These are phyloP conservation scores for Cladosporium sp. DNA, from an alignment of 2,329 filamentous ascomycete species.

Conservation along the genomic window DNA sequence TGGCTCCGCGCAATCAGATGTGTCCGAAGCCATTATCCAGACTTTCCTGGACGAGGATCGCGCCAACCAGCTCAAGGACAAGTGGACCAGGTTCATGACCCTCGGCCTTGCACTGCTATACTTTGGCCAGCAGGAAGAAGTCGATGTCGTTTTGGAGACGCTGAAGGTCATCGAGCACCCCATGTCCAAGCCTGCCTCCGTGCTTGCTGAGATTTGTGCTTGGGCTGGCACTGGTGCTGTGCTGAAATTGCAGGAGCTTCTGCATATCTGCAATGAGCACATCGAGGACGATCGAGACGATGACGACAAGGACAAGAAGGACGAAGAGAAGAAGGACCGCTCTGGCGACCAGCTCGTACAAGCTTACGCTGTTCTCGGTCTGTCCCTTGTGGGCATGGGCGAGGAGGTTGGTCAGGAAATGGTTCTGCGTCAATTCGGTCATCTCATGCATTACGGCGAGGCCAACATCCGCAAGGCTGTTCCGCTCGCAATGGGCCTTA, in stretches of 20 bases:
- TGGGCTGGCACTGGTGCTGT: conserved; percentile 98
- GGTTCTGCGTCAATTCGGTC: conserved; percentile 94
- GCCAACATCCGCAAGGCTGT: conserved; percentile 95
- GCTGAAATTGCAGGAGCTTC: conserved; percentile 90
- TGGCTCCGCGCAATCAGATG: conserved; percentile 82
- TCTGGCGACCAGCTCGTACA: conserved; percentile 84
- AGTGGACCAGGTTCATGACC: conserved; percentile 96
- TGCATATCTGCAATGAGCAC: conserved; percentile 97
- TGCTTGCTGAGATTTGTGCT: conserved; percentile 91
- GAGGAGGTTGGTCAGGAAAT: conserved; percentile 98
- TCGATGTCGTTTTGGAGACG: conserved; percentile 95
- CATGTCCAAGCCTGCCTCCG: conserved; percentile 91
- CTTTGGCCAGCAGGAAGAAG: conserved; percentile 95
- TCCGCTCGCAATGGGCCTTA: conserved; percentile 89
- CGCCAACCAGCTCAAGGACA: conserved; percentile 85
- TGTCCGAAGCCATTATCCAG: conserved; percentile 85
- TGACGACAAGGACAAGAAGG: conserved; percentile 65
- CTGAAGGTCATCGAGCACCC: conserved; percentile 95
- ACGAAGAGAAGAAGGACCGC: conserved; percentile 57
- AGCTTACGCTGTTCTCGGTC: conserved; percentile 89
- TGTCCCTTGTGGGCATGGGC: conserved; percentile 93
- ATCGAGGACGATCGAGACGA: conserved; percentile 74
- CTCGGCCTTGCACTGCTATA: conserved; percentile 88
- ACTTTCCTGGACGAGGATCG: conserved; percentile 92
- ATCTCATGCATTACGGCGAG: conserved; percentile 98